Evolutionary conservation across 2,329 filamentous ascomycete species (phyloP).

Genomic region (Penicillium sclerotigenum): DNA sequence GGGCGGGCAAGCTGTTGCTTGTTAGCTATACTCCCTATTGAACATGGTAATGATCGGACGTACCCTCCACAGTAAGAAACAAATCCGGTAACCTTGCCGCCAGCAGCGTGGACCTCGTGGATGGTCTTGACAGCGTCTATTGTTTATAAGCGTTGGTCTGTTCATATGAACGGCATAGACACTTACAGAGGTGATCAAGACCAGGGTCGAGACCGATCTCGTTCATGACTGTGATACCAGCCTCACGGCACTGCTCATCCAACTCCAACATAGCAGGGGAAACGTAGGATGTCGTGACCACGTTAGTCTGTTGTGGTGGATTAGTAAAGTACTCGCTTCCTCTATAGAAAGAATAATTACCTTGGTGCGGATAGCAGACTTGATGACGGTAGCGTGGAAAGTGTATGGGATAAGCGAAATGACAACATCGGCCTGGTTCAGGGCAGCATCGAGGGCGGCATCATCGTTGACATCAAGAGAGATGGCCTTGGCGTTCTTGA

Average conservation of each 20-base stretch:
- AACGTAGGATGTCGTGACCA: constrained; percentile 92
- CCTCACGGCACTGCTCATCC: constrained; percentile 76
- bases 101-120: constrained; percentile 70
- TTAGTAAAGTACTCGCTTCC: not conserved
- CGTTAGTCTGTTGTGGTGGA: constrained; percentile 62
- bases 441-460: constrained; percentile 72
- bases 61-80: constrained; percentile 76
- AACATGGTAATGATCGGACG: not conserved
- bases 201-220: constrained; percentile 65
- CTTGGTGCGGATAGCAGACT: constrained; percentile 84
- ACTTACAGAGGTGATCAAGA: constrained; percentile 22
- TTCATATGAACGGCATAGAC: not conserved
- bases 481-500: constrained; percentile 71
- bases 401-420: constrained; percentile 88
- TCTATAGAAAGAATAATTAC: not conserved
- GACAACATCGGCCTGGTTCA: constrained; percentile 75
- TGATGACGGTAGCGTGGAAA: constrained; percentile 84
- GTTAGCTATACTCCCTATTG: not conserved
- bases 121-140: constrained; percentile 81
- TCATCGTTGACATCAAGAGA: constrained; percentile 79
- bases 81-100: constrained; percentile 82
- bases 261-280: constrained; percentile 90
- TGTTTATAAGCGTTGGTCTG: not conserved
- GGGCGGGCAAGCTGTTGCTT: constrained; percentile 54
- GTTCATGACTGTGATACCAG: constrained; percentile 96